These are phyloP conservation scores for Cladobotryum mycophilum DNA, from an alignment of 2,329 filamentous ascomycete genomes.

Conservation along the genomic window DNA sequence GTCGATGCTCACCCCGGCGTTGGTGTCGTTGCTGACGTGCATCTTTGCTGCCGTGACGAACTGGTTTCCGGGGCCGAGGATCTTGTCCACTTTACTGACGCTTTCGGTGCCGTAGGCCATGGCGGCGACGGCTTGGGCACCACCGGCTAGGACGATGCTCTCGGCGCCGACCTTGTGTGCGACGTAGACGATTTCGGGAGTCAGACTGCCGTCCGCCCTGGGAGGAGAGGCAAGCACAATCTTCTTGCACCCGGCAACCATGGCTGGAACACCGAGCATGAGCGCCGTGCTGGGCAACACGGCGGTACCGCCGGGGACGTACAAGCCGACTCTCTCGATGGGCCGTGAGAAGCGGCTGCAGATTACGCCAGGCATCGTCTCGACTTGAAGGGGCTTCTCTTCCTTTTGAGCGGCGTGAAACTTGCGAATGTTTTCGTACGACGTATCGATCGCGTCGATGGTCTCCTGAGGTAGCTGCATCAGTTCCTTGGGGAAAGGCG, in stretches of 20 bases:
- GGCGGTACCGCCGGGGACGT: conserved; percentile 91
- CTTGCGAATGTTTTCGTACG: conserved; percentile 87
- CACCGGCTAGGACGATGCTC: conserved; percentile 90
- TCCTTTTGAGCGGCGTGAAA: conserved; percentile 93
- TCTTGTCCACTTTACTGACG: conserved; percentile 96
- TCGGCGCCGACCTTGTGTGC: conserved; percentile 96
- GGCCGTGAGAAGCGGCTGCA: conserved; percentile 89
- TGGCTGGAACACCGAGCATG: conserved; percentile 95
- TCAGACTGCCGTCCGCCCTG: conserved; percentile 80
- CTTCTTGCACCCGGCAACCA: conserved; percentile 93
- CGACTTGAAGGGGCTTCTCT: conserved; percentile 72
- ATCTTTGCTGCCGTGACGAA: conserved; percentile 99
- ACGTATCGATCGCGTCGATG: conserved; percentile 84
- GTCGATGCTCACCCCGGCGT: conserved; percentile 89
- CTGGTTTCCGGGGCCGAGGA: conserved; percentile 93
- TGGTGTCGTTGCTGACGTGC: conserved; percentile 95
- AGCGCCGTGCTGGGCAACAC: conserved; percentile 95
- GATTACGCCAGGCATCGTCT: conserved; percentile 96
- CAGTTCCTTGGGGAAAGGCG: conserved; percentile 76
- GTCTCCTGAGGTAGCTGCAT: conserved; percentile 85
- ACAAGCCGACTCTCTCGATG: conserved; percentile 93
- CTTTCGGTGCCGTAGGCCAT: conserved; percentile 97
- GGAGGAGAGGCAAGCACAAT: conserved; percentile 92
- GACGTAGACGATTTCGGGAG: conserved; percentile 94
- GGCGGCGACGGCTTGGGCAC: conserved; percentile 90